Percentiles rank a stretch among this genome's conserved stretches.
phyloP scores from a whole-genome alignment of 2,329 filamentous ascomycete species.

The Colletotrichum sp. region DNA sequence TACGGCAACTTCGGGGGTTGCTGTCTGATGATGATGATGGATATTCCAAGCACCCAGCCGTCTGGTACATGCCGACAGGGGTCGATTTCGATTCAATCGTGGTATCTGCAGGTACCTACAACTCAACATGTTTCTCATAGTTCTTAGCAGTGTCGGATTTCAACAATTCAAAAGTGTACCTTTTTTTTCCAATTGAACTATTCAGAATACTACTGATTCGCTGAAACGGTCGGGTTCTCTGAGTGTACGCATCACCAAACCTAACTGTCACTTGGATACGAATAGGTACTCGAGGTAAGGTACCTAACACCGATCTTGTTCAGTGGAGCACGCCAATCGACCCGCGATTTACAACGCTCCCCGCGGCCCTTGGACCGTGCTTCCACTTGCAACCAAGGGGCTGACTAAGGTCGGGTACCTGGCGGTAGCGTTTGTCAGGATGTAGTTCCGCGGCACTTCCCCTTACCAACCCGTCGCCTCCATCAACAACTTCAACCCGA shows the following conservation, averaged over 20 bases:
- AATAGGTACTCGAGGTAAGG: background rate
- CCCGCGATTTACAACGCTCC: background rate
- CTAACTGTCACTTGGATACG: background rate
- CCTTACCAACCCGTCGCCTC: constrained; percentile 3
- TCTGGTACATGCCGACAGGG: background rate
- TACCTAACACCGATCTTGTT: background rate
- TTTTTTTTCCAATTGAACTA: background rate
- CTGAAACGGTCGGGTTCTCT: background rate
- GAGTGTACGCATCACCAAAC: background rate
- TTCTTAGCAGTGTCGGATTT: background rate
- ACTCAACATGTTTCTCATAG: background rate
- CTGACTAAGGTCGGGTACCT: constrained; percentile 9
- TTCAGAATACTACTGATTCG: background rate
- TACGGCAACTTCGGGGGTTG: background rate
- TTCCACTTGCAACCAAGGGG: background rate
- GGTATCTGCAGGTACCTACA: background rate
- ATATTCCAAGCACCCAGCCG: background rate
- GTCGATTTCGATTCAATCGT: background rate
- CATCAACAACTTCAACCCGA: background rate
- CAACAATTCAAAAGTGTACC: background rate
- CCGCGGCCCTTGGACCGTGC: background rate
- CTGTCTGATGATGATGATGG: background rate
- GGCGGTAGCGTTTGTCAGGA: background rate
- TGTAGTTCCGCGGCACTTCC: constrained; percentile 12
- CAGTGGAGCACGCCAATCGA: background rate